phyloP scores from a whole-genome alignment of 257 asterid genomes.

The Knoxia roxburghii region DNA sequence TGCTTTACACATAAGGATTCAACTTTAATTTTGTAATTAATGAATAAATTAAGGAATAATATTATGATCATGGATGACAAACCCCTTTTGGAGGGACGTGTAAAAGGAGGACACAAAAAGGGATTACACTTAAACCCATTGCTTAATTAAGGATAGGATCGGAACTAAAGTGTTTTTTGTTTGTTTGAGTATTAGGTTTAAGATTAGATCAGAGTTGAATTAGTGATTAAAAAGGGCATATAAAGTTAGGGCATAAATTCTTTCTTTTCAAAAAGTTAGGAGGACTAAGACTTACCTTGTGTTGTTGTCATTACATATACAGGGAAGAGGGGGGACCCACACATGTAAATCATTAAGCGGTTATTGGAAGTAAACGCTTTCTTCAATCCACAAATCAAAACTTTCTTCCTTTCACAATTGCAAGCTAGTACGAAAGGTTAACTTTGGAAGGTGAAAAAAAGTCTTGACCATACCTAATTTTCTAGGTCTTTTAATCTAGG shows the following conservation, averaged over 20 bases:
- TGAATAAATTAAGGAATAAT: slow-evolving; percentile 11
- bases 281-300: background rate
- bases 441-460: no score
- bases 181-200: slow-evolving; percentile 1
- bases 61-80: background rate
- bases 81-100: slow-evolving; percentile 32
- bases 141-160: slow-evolving; percentile 9
- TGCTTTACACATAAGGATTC: slow-evolving; percentile 53
- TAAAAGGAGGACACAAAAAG: slow-evolving; percentile 24
- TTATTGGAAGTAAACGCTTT: slow-evolving; percentile 7
- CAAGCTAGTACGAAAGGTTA: no score
- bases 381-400: background rate
- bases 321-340: background rate
- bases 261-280: slow-evolving; percentile 37
- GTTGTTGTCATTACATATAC: background rate
- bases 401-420: background rate
- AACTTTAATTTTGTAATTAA: slow-evolving; percentile 36
- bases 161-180: no score
- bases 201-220: slow-evolving; percentile 21
- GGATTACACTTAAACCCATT: slow-evolving; percentile 22
- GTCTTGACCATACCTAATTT: background rate
- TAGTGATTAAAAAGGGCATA: slow-evolving; percentile 10
- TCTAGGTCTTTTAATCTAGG: background rate
- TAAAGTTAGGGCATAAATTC: slow-evolving; percentile 25
- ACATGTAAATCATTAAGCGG: slow-evolving; percentile 12